A percentile compares a stretch with the other conserved stretches of the same genome.
Evolutionary conservation across 768 basidiomycete species (phyloP).

Genomic region (Pleurotus platypus): DNA sequence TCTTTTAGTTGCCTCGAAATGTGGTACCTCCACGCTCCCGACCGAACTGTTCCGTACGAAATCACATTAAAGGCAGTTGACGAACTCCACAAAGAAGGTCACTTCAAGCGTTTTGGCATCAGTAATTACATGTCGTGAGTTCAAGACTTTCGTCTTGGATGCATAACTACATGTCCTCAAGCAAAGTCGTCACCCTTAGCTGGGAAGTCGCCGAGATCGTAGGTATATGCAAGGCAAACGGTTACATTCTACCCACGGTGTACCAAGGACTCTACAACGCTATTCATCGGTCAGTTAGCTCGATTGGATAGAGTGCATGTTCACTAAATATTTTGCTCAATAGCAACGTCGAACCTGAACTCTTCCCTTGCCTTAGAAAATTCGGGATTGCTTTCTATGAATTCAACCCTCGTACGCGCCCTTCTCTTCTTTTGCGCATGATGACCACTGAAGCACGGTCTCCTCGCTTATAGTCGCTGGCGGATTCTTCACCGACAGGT

Average conservation of each 20-base stretch:
- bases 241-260: conserved; percentile 38
- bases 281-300: conserved; percentile 22
- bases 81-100: conserved; percentile 52
- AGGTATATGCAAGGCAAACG: conserved; percentile 37
- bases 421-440: not conserved
- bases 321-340: conserved; percentile 33
- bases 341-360: conserved; percentile 51
- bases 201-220: conserved; percentile 43
- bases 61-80: conserved; percentile 52
- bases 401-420: conserved; percentile 47
- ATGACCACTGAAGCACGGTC: not conserved
- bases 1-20: conserved; percentile 39
- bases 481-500: conserved; percentile 56
- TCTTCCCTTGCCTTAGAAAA: conserved; percentile 43
- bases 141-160: not conserved
- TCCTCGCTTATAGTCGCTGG: conserved; percentile 42
- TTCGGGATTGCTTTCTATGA: conserved; percentile 49
- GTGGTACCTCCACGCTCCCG: conserved; percentile 61
- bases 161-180: not conserved
- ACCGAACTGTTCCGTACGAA: conserved; percentile 53
- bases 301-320: conserved; percentile 33
- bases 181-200: not conserved
- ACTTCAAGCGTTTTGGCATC: conserved; percentile 60
- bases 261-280: conserved; percentile 31
- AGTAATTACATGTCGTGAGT: conserved; percentile 56